Conservation (phyloP, 805 yeast species). For the Danielia reshetovae region DNA sequence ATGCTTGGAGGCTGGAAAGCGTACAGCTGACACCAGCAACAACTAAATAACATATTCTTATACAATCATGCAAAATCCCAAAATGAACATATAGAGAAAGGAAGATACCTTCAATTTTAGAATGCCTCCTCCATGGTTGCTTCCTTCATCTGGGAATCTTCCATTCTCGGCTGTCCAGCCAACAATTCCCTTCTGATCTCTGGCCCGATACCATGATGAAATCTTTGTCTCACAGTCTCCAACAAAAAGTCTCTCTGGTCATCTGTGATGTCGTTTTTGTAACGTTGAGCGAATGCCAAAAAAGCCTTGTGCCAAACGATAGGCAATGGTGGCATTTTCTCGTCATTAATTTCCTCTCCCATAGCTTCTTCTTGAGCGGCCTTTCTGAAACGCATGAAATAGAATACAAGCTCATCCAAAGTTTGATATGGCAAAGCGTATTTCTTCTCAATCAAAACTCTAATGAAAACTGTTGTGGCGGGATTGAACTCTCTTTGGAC, state of each 20-base stretch:
- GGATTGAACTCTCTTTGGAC: constrained; percentile 79
- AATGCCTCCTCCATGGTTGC: constrained; percentile 40
- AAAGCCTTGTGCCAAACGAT: constrained; percentile 98
- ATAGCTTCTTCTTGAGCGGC: constrained; percentile 43
- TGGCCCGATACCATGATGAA: constrained; percentile 84
- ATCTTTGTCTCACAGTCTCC: constrained; percentile 87
- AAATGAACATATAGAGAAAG: constrained; percentile 4
- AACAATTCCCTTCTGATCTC: constrained; percentile 90
- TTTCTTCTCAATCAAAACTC: constrained; percentile 86
- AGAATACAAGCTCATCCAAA: constrained; percentile 88
- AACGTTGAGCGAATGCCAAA: constrained; percentile 89
- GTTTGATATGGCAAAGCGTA: constrained; percentile 97
- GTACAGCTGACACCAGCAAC: constrained; percentile 21
- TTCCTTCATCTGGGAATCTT: constrained; percentile 21
- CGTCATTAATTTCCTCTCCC: constrained; percentile 29
- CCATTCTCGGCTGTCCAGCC: constrained; percentile 73
- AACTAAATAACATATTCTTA: neutral
- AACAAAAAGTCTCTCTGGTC: constrained; percentile 94
- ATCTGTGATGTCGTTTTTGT: constrained; percentile 96
- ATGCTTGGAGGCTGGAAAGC: constrained; percentile 36
- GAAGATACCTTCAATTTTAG: constrained; percentile 6
- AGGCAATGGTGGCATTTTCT: constrained; percentile 63
- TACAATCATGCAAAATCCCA: neutral
- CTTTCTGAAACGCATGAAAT: constrained; percentile 85
- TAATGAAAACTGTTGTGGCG: constrained; percentile 84